phyloP scores from a whole-genome alignment of 768 basidiomycete species.

The Clitopilus hobsonii region DNA sequence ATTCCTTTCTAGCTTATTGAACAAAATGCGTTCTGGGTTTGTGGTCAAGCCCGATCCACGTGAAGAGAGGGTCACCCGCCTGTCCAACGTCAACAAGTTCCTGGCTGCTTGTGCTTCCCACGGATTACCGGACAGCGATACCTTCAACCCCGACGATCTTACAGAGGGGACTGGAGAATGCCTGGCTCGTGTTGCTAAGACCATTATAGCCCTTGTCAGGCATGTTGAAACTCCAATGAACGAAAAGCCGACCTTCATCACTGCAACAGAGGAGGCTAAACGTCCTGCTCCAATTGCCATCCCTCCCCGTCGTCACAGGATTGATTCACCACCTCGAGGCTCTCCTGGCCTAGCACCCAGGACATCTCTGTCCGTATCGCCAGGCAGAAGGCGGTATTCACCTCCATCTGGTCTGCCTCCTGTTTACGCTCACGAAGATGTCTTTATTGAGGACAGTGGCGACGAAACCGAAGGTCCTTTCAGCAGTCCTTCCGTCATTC shows the following conservation, averaged over 20 bases:
- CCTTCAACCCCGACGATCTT: constrained; percentile 68
- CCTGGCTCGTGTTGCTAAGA: constrained; percentile 67
- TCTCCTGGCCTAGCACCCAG: constrained; percentile 28
- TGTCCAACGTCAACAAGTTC: constrained; percentile 74
- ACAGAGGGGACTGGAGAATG: constrained; percentile 55
- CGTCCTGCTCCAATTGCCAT: constrained; percentile 6
- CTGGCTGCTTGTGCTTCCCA: constrained; percentile 69
- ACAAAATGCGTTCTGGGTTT: constrained; percentile 63
- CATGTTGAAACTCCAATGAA: constrained; percentile 51
- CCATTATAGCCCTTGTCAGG: constrained; percentile 65
- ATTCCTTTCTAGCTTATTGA: constrained; percentile 55
- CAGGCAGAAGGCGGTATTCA: constrained; percentile 43
- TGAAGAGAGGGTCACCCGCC: constrained; percentile 61
- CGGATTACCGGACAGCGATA: constrained; percentile 56
- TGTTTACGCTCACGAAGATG: constrained; percentile 14
- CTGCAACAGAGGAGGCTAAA: constrained; percentile 33
- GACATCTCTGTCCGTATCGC: constrained; percentile 32
- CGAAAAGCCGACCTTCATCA: constrained; percentile 40
- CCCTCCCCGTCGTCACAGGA: neutral
- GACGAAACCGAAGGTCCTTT: neutral
- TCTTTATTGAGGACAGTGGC: neutral
- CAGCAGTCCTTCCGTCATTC: neutral
- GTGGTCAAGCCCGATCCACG: constrained; percentile 60
- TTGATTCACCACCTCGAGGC: constrained; percentile 29
- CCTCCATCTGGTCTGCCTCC: constrained; percentile 47